Evolutionary conservation across 768 basidiomycete genomes (phyloP), one percentile per base, ranked within the genome.

Genomic region (Tephrocybe sp.): DNA sequence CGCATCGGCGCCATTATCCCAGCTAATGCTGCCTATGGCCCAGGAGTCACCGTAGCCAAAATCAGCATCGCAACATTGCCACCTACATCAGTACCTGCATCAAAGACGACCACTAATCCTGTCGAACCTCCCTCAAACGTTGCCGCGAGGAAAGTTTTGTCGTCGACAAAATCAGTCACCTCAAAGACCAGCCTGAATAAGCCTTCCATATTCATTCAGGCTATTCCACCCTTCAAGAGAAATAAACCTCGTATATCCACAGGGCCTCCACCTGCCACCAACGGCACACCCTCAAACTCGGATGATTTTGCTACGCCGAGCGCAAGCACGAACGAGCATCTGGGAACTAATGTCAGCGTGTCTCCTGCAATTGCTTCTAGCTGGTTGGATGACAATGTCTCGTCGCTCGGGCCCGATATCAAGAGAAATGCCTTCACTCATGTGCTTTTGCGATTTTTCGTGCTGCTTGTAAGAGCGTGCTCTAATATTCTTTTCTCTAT

Each of bases 171-270:
- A 51, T 46, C 66, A 6, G 54, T 58, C 13, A 62, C 62, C 1
- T 63, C 70, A 15, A 60, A 67, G 22, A 57, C 77, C 15, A 52
- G 70, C 16, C 55, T 71, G 25, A 75, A 76, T 60, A 82, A 83
- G 53, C 65, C 73, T 1, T 57, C 68, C 45, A 95, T 96, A 92
- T 72, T 80, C 61, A 95, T 98, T 51, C 89, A 91, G 59, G 60
- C 85, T 26, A 98, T 98, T 56, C 96, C 95, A 9, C 87, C 96
- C 9, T 98, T 93, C 78, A 87, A 84, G 62, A 87, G 92, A 47
- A 68, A 54, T 41, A 83, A 82, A 56, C 16, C 65, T 36, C 67
- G 66, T 32, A 55, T 66, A 57, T 55, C 65, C 19, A 49, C 56
- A 21, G 45, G 47, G 21, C 54, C 19, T 38, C 57, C 69, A 1